Base-by-base conservation (phyloP, 116 monocot genomes). In the Posidonia oceanica region DNA sequence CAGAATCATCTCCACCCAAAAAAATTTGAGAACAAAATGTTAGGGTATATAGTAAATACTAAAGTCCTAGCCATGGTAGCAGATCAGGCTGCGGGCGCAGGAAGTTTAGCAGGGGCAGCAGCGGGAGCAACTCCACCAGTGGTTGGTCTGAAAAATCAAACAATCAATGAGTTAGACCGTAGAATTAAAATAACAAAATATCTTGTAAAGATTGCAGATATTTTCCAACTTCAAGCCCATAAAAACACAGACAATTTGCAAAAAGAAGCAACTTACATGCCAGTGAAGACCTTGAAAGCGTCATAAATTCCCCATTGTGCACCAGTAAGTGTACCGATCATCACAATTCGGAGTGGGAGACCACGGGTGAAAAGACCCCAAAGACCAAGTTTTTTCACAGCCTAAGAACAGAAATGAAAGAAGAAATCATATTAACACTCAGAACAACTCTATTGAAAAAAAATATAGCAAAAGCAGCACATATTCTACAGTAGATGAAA, bases 121-220 rank as follows among this genome's bases (percentile, higher is more conserved):
- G 77, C 69, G 22, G 84, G 86, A 29, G 81, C 29, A 57, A 86
- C 78, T 74, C 93, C 88, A 55, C 93, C 93, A 22, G 89, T 86
- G 40, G 93, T 93, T 52, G 89, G 86, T 69, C 88, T 93, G 84
- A 13, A 61, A 79, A 67, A 59, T 54, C 29, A 69, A 52, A 39
- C 12, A 15, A 5, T 13, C 4, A 54, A 65, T 17, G 29, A n/a
- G 36, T 66, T 15, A 61, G 18, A 59, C 29, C 29, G 29, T 29
- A 29, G 29, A 29, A 29, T 29, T 29, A 29, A 29, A 1, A 29
- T 1, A 29, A 29, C 29, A 29, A 5, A 55, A 42, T 17, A 39
- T 17, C 37, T 52, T 23, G 39, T 11, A 59, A 71, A 61, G 54
- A 67, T 52, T 53, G 18, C 36, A 29, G 52, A 51, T 14, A 51